phyloP scores from a whole-genome alignment of 225 moss, liverwort and hornwort species.

The Asterella californica region DNA sequence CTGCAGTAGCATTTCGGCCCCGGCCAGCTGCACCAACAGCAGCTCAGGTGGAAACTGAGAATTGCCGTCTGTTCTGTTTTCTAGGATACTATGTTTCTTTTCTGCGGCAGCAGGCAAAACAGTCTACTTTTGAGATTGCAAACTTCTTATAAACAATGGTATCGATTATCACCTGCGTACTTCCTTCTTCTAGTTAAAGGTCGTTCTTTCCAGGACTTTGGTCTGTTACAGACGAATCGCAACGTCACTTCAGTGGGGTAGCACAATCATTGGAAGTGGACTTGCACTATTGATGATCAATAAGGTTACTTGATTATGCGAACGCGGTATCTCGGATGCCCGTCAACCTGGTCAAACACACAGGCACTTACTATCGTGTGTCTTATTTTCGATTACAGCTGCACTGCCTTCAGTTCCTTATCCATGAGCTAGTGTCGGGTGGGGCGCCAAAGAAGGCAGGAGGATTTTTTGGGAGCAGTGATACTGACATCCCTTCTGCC shows the following conservation, averaged over 20 bases:
- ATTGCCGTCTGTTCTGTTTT: background rate
- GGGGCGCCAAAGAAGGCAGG: slow-evolving; percentile 90
- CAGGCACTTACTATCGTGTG: background rate
- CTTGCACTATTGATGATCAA: background rate
- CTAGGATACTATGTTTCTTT: background rate
- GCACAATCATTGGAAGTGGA: background rate
- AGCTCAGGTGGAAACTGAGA: slow-evolving; percentile 51
- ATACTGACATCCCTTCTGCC: slow-evolving; percentile 73
- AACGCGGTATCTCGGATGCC: too few species aligned
- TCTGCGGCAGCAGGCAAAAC: background rate
- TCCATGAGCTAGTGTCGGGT: slow-evolving; percentile 92
- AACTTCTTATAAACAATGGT: background rate
- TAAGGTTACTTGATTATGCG: background rate
- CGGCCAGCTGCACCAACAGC: slow-evolving; percentile 88
- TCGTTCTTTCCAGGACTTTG: background rate
- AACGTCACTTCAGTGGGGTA: background rate
- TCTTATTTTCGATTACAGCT: slow-evolving; percentile 48
- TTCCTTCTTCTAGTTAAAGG: background rate
- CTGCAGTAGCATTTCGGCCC: slow-evolving; percentile 48
- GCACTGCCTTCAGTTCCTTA: slow-evolving; percentile 94
- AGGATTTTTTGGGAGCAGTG: slow-evolving; percentile 92
- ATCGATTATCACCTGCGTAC: background rate
- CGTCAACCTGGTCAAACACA: background rate
- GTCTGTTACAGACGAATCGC: background rate
- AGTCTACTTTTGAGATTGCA: background rate